A percentile compares a stretch with the other conserved stretches of the same genome.
Conservation (phyloP, 768 basidiomycete species). For the Leccinum arenicola region DNA sequence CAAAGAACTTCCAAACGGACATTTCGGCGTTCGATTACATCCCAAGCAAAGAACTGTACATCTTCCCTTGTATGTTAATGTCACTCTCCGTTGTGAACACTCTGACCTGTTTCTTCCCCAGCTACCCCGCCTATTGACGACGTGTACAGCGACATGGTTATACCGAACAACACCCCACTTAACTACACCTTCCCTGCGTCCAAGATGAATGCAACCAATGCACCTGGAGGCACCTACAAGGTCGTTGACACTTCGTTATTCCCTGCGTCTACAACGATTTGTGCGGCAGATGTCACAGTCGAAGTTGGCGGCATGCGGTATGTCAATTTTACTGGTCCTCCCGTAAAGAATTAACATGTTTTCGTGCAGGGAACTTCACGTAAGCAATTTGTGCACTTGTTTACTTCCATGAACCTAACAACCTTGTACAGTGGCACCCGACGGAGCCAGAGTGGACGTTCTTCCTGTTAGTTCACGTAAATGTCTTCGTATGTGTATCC, state of each 20-base stretch:
- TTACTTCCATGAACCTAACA: neutral
- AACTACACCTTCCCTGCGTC: conserved; percentile 57
- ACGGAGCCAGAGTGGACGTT: conserved; percentile 49
- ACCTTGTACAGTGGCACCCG: conserved; percentile 44
- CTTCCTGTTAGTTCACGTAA: conserved; percentile 31
- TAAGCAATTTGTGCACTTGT: conserved; percentile 21
- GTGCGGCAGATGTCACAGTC: conserved; percentile 55
- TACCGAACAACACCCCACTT: conserved; percentile 48
- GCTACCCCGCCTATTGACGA: conserved; percentile 43
- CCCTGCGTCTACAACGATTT: conserved; percentile 48
- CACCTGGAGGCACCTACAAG: conserved; percentile 57
- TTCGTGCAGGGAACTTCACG: conserved; percentile 42
- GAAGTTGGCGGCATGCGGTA: conserved; percentile 62
- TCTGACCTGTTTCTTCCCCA: conserved; percentile 14
- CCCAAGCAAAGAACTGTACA: conserved; percentile 53
- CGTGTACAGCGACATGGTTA: conserved; percentile 39
- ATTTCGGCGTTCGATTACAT: conserved; percentile 52
- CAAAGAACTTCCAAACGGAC: conserved; percentile 58
- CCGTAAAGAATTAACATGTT: neutral
- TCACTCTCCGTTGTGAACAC: neutral
- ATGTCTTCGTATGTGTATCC: neutral
- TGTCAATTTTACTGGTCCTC: conserved; percentile 5
- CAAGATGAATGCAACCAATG: conserved; percentile 38
- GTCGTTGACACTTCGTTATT: conserved; percentile 58
- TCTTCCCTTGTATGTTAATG: conserved; percentile 41